A percentile compares a stretch with the other conserved stretches of the same genome.
Evolutionary conservation across 768 basidiomycete genomes (phyloP).

Genomic region (Leucosporidium yakuticum): DNA sequence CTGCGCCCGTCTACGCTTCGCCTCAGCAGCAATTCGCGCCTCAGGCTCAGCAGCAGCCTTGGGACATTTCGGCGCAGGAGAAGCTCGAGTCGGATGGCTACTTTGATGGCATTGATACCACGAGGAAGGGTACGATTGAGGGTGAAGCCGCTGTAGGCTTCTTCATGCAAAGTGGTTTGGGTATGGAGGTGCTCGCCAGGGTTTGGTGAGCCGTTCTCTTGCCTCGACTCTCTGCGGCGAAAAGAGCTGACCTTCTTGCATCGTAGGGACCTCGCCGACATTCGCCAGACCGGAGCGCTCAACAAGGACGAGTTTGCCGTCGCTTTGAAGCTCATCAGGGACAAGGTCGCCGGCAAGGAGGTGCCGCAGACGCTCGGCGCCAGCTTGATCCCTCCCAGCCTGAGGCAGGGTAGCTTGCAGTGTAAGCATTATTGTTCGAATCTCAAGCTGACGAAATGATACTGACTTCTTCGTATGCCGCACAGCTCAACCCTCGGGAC

Average conservation of each 20-base stretch:
- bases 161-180: constrained; percentile 80
- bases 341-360: constrained; percentile 65
- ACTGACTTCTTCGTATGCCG: neutral
- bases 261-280: constrained; percentile 83
- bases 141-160: constrained; percentile 93
- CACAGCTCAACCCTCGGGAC: constrained; percentile 39
- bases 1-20: neutral
- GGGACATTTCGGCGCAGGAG: constrained; percentile 79
- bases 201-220: constrained; percentile 64
- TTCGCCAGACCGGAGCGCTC: constrained; percentile 77
- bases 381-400: constrained; percentile 73
- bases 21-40: constrained; percentile 6
- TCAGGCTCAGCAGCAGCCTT: constrained; percentile 41
- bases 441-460: no score
- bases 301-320: constrained; percentile 91
- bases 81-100: constrained; percentile 69
- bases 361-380: constrained; percentile 60
- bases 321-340: constrained; percentile 87
- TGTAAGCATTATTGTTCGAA: constrained; percentile 44
- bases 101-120: constrained; percentile 74
- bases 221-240: neutral
- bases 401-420: constrained; percentile 43
- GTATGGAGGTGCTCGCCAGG: constrained; percentile 75
- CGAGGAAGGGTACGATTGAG: constrained; percentile 72
- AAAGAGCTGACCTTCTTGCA: neutral